Evolutionary conservation across 148 eudicot genomes (phyloP), one percentile per base, ranked within the genome.

Genomic region (Rhododendron kiyosumense): DNA sequence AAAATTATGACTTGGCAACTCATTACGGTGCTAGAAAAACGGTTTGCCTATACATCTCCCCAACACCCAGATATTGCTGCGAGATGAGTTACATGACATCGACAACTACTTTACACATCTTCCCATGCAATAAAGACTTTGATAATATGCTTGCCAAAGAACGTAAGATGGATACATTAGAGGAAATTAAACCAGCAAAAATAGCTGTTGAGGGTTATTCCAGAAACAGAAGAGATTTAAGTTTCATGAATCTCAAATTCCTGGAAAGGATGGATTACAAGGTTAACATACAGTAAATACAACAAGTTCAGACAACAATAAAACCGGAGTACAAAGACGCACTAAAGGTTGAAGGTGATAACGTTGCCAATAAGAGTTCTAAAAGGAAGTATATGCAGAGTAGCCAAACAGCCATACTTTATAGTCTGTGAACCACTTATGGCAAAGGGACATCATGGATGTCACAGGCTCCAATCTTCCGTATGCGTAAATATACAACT

Each of bases 401-500:
- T 87, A 89, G 84, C 87, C 90, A 84, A 85, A 80, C 48, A 86
- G 94, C 88, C 86, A 87, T 84, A 92, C 88, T 91, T 87, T 91
- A 91, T 93, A 90, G 82, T 92, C 84, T 92, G 91, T 93, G 84
- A 86, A 89, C 88, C 85, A 92, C 89, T 84, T 36, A 49, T 85
- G 85, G 88, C 81, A 88, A 89, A 87, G 84, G 88, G 88, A 81
- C 87, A 89, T 85, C 88, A 59, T 83, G 88, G 89, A 91, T 88
- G 91, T 87, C 54, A 93, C 86, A 86, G 88, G 85, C 86, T 88
- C 89, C 91, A 91, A 86, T 88, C 91, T 92, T 85, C 88, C 90
- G 95, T 92, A 78, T 91, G 91, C 92, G 89, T 86, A 88, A 88
- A 87, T 90, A 88, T 94, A 96, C 96, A 94, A 86, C 92, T 91